Base-by-base conservation (phyloP, 2,329 filamentous ascomycete genomes). In the Aspergillus hortae region DNA sequence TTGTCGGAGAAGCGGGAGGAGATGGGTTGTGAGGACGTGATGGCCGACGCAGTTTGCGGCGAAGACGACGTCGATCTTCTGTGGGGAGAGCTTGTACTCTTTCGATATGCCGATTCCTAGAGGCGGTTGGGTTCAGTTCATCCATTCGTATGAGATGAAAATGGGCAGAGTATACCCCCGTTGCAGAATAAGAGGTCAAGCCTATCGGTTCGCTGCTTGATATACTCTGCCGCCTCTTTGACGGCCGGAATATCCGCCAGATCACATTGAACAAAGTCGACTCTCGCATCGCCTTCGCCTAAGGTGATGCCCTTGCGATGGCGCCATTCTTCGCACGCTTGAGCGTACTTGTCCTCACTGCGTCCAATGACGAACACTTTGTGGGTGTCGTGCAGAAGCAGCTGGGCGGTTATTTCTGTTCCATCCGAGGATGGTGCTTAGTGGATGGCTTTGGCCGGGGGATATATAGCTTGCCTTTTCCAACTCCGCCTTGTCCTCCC, bases 41-140 rank as follows among this genome's bases (percentile, higher is more conserved):
- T 82, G 77, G 4, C 78, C 78, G 40, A 80, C 68, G 55, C 81
- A 77, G 51, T 72, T 77, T 55, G 79, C 68, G 4, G 67, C 77
- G 56, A 82, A 82, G 6, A 74, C 77, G 30, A 61, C 57, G 58
- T 82, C 79, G 38, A 80, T 60, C 6, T 74, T 74, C 17, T 80
- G 57, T 2, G 60, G 56, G 6, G 62, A 68, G 27, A 61, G 54
- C 19, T 54, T 54, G 49, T 59, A 64, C 23, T 66, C 43, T 17
- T 55, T 44, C 17, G 54, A 49, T 4, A 63, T 52, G 3, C 62
- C 56, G 9, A 64, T 47, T 36, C 52, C 60, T 61, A 41, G 43
- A n/a, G 27, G 15, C 6, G 7, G n/a, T 44, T 35, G 19, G 19
- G 25, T 42, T 30, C 17, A 33, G 17, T 19, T 19, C 19, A 19